Evolutionary conservation across 345 rosid species (phyloP), one percentile per base, ranked within the genome.

Genomic region (Lumnitzera racemosa): DNA sequence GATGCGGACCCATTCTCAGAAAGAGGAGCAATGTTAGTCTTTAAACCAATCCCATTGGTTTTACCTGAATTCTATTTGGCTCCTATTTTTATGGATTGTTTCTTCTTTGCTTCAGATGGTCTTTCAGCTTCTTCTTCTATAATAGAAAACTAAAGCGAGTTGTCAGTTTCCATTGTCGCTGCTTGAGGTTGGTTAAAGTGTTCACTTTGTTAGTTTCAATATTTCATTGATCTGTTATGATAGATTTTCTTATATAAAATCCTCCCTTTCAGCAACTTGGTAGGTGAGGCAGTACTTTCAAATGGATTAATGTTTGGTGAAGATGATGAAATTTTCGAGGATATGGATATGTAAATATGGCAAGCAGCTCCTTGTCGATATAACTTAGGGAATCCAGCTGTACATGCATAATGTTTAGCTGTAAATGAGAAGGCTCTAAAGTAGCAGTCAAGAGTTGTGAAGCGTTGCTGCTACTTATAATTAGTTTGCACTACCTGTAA

Each of bases 101-200:
- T 23, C 11, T 27, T 2, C 4, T 49, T 14, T 49, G 52, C 52
- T 3, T 16, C 87, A 91, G 98, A 76, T 91, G 98, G 98, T 86
- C 95, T 23, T 92, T 92, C 81, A 79, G 73, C 72, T 92, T 87
- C 91, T 85, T 92, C 71, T 87, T 91, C 83, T 91, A 91, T 76
- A 91, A 91, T 63, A 75, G 96, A 47, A 92, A 92, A 73, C 86
- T 76, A 67, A 89, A 87, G 84, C 90, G 96, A 12, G 89, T 92
- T 13, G 91, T 83, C 46, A 83, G 91, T 64, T 80, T 84, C 66
- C 88, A 80, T n/a, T 86, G 83, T 78, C 74, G 83, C 77, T 90
- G 98, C 70, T 25, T 80, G 61, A 90, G 97, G 97, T 92, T 58
- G 53, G 90, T 60, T 11, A 13, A 29, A 48, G 41, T 63, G 55